Percentiles rank a stretch among this genome's conserved stretches.
Conservation (phyloP, 2,329 filamentous ascomycete genomes). For the Hirsutella thompsonii region DNA sequence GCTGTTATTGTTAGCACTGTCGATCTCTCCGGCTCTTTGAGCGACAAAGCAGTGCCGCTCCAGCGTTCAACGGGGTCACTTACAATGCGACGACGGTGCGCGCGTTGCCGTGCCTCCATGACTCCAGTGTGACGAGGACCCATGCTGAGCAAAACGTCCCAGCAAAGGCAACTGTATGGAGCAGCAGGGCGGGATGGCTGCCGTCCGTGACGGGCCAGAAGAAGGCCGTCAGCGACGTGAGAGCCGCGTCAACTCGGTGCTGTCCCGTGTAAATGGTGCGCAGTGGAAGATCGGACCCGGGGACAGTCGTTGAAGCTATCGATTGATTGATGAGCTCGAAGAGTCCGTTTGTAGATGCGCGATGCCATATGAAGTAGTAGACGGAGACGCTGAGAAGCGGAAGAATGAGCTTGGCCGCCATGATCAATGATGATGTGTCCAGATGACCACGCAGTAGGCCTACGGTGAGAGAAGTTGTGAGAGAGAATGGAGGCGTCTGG, state of each 20-base stretch:
- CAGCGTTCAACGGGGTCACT: neutral
- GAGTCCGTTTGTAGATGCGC: slow-evolving; percentile 6
- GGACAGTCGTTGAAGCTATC: slow-evolving; percentile 2
- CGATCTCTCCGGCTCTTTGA: no score
- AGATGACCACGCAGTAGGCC: no score
- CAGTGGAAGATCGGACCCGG: slow-evolving; percentile 6
- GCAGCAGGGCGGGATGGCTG: slow-evolving; percentile 5
- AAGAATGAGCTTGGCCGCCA: slow-evolving; percentile 6
- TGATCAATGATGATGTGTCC: no score
- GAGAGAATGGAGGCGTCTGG: no score
- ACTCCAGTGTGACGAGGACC: slow-evolving; percentile 8
- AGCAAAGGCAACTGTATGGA: slow-evolving; percentile 9
- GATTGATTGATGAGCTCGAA: slow-evolving; percentile 2
- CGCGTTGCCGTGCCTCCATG: slow-evolving; percentile 8
- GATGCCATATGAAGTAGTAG: slow-evolving; percentile 9
- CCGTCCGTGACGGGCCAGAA: slow-evolving; percentile 8
- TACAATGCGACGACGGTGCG: slow-evolving; percentile 7
- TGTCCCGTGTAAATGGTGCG: slow-evolving; percentile 7
- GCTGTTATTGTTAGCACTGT: slow-evolving; percentile 1
- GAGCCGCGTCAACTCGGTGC: slow-evolving; percentile 4
- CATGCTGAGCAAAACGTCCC: slow-evolving; percentile 8
- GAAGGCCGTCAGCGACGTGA: slow-evolving; percentile 7
- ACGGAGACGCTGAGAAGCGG: slow-evolving; percentile 6
- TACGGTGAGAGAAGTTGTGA: no score
- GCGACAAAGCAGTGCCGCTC: no score